These are phyloP conservation scores for Leccinum boreale DNA, from an alignment of 768 basidiomycete species.

Conservation along the genomic window DNA sequence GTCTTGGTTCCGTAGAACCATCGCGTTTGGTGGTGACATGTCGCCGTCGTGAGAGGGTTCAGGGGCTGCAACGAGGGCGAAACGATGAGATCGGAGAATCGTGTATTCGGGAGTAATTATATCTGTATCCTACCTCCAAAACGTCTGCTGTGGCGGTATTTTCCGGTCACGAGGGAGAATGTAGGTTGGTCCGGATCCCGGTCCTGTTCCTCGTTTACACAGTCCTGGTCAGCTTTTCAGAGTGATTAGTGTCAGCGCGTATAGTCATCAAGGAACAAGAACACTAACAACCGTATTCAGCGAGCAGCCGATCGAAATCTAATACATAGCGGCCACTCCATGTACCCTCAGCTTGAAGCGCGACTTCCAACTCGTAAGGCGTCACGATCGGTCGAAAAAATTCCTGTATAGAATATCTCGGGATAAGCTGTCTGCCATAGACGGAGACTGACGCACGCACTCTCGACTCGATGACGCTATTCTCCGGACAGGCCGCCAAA, in stretches of 20 bases:
- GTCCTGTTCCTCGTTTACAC: conserved; percentile 32
- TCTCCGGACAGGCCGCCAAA: conserved; percentile 92
- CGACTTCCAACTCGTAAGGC: conserved; percentile 85
- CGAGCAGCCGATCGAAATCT: conserved; percentile 64
- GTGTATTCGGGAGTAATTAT: not conserved
- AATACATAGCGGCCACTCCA: conserved; percentile 82
- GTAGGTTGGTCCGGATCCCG: conserved; percentile 68
- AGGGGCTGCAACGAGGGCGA: conserved; percentile 1
- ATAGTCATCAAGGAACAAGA: not conserved
- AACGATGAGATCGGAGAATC: conserved; percentile 2
- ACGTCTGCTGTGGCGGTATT: conserved; percentile 72
- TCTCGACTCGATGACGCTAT: conserved; percentile 76
- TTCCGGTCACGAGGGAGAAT: conserved; percentile 86
- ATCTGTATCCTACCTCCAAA: conserved; percentile 43
- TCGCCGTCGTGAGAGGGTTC: conserved; percentile 15
- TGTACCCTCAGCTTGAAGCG: conserved; percentile 62
- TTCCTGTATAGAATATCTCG: conserved; percentile 49
- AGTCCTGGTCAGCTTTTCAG: conserved; percentile 4
- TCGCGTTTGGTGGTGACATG: conserved; percentile 33
- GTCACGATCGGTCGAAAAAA: conserved; percentile 91
- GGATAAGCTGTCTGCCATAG: not conserved
- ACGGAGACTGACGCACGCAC: conserved; percentile 27
- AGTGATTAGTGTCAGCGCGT: not conserved
- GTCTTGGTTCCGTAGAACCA: conserved; percentile 66
- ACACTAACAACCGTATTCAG: conserved; percentile 27